Conservation (phyloP, 106 monocot genomes). For the Allium fistulosum region DNA sequence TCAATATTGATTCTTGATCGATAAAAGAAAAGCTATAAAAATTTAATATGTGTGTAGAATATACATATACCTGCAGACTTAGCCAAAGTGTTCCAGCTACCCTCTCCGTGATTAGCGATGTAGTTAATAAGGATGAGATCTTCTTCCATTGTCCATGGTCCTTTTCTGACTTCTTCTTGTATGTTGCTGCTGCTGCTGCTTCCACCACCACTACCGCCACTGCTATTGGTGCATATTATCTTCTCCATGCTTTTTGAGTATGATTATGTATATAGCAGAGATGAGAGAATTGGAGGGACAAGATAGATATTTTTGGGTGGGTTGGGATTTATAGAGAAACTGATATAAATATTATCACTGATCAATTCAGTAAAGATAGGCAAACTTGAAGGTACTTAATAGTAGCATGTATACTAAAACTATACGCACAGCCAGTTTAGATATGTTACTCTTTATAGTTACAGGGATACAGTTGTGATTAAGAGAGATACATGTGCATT, state of each 20-base stretch:
- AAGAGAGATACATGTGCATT: not conserved
- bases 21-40: too few relatives aligned
- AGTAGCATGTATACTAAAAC: not conserved
- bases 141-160: constrained; percentile 51
- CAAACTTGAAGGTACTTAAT: not conserved
- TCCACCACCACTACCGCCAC: too few relatives aligned
- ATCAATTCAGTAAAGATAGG: not conserved
- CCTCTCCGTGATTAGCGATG: constrained; percentile 40
- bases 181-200: constrained; percentile 1
- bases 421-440: not conserved
- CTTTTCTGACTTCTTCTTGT: constrained; percentile 36
- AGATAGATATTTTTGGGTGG: not conserved
- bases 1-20: not conserved
- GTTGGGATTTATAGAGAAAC: constrained; percentile 6
- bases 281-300: not conserved
- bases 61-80: constrained; percentile 23
- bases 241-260: constrained; percentile 7
- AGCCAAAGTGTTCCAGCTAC: constrained; percentile 35
- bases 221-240: not conserved
- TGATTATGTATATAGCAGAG: constrained; percentile 4
- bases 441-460: not conserved
- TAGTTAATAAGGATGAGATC: constrained; percentile 45
- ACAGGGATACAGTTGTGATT: not conserved
- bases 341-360: not conserved
- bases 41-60: not conserved